phyloP scores from a whole-genome alignment of 2,329 filamentous ascomycete genomes.

The Neoascochyta sp. region DNA sequence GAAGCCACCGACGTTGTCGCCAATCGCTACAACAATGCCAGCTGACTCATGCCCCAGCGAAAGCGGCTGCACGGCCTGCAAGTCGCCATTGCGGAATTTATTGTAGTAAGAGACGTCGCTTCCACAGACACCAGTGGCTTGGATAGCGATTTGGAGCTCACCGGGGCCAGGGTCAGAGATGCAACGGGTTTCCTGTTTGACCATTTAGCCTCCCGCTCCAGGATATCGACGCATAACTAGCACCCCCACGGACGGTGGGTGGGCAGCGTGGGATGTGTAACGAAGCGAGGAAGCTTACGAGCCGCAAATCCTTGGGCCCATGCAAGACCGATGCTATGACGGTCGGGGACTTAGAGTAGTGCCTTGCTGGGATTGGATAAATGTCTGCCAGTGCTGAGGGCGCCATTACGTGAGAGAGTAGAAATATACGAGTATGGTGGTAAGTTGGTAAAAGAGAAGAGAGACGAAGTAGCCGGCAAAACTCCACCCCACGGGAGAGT shows the following conservation, averaged over 20 bases:
- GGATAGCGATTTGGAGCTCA: slow-evolving; percentile 63
- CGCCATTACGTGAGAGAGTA: slow-evolving; percentile 38
- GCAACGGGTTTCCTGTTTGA: slow-evolving; percentile 52
- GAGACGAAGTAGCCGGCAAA: slow-evolving; percentile 23
- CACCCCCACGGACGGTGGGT: slow-evolving; percentile 33
- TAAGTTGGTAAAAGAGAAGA: slow-evolving; percentile 21
- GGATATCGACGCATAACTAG: slow-evolving; percentile 12
- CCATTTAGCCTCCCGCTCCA: slow-evolving; percentile 19
- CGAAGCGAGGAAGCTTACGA: slow-evolving; percentile 38
- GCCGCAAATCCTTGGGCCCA: slow-evolving; percentile 43
- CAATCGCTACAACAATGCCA: slow-evolving; percentile 39
- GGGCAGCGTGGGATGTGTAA: slow-evolving; percentile 33
- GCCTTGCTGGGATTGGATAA: slow-evolving; percentile 39
- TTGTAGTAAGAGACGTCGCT: slow-evolving; percentile 70
- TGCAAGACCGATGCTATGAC: slow-evolving; percentile 42
- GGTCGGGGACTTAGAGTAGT: slow-evolving; percentile 36
- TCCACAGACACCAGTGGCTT: slow-evolving; percentile 65
- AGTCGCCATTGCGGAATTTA: slow-evolving; percentile 67
- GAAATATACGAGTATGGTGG: too few species aligned
- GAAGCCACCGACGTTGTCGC: slow-evolving; percentile 37
- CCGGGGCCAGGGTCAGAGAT: slow-evolving; percentile 53
- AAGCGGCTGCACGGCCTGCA: slow-evolving; percentile 62
- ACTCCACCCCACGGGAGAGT: slow-evolving; percentile 37
- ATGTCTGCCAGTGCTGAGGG: slow-evolving; percentile 40
- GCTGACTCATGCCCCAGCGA: slow-evolving; percentile 51